phyloP scores from a whole-genome alignment of 129 eudicot species.

The Chrysanthemum seticuspe region DNA sequence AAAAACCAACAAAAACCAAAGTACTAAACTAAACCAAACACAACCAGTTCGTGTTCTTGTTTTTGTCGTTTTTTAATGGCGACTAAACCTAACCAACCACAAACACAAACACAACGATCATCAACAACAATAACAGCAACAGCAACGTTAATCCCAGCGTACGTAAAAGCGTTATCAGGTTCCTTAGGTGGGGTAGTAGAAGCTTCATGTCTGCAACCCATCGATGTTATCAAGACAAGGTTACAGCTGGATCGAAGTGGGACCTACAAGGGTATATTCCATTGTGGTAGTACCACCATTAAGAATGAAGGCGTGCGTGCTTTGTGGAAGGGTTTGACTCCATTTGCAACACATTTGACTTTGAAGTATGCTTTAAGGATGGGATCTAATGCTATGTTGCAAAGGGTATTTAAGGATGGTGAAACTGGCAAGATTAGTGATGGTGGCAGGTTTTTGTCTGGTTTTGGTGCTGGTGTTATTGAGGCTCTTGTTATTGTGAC shows the following conservation, averaged over 20 bases:
- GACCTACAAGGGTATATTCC: constrained; percentile 76
- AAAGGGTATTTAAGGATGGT: constrained; percentile 67
- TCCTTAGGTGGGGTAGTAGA: constrained; percentile 84
- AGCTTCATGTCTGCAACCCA: constrained; percentile 83
- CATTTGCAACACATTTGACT: constrained; percentile 85
- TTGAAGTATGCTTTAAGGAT: constrained; percentile 81
- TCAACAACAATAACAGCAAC: too few relatives aligned
- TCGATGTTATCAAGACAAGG: constrained; percentile 90
- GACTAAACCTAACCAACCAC: too few relatives aligned
- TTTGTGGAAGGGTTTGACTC: constrained; percentile 88
- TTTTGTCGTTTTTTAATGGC: too few relatives aligned
- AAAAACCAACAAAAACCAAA: too few relatives aligned
- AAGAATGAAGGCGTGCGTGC: constrained; percentile 76
- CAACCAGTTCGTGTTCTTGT: too few relatives aligned
- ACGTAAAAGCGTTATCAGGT: constrained; percentile 79
- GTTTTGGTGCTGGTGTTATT: constrained; percentile 94
- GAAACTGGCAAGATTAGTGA: constrained; percentile 61
- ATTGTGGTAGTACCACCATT: constrained; percentile 64
- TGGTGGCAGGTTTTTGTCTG: constrained; percentile 60
- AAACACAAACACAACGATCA: too few relatives aligned
- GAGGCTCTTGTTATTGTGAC: constrained; percentile 92
- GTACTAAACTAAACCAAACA: too few relatives aligned
- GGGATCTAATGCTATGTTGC: constrained; percentile 84
- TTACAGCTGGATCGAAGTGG: constrained; percentile 77
- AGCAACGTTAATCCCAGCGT: constrained; percentile 49